Evolutionary conservation across 805 yeast species (phyloP), one percentile per base, ranked within the genome.

Genomic region (Starmerella vaccinii): DNA sequence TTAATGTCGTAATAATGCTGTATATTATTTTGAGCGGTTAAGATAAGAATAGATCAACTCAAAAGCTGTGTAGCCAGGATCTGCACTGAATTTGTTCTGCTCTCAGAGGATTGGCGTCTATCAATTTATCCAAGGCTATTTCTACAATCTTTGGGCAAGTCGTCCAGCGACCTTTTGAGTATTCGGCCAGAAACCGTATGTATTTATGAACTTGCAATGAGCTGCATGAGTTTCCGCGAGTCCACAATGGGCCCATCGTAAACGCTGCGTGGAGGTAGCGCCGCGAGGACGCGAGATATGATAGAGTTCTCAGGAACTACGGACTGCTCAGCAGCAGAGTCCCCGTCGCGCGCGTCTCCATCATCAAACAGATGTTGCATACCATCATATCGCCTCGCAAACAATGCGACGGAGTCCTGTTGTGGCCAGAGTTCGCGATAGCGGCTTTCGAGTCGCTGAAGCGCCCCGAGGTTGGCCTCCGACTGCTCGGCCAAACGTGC

Each of bases 381-480:
- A 2, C 38, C 46, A 21, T 46, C 53, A 48, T 46, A 59, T 29
- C 64, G 55, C 13, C 54, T 49, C 61, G 65, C 49, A 47, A 66
- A 68, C 44, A 66, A 52, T 5, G 70, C 68, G 42, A 75, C 72
- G 27, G 62, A 56, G 23, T 60, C 57, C n/a, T 76, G 35, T 38
- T 43, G 38, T 13, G 46, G 75, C 0, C 89, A 84, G 64, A 85
- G 88, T 32, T 74, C 66, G 53, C 77, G 80, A 64, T 75, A 88
- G 54, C 94, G 75, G 50, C 71, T 72, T 55, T 84, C 88, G 42
- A 90, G 72, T 46, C 77, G 73, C 44, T 74, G 69, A 5, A 88
- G 79, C 13, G 84, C 82, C 41, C n/a, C 27, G 15, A 54, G 33
- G 23, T 76, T 75, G 21, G 84, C 65, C 57, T 82, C 88, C 32